Conservation (phyloP, 1,284 basidiomycete genomes). For the Microbotryum saponariae region DNA sequence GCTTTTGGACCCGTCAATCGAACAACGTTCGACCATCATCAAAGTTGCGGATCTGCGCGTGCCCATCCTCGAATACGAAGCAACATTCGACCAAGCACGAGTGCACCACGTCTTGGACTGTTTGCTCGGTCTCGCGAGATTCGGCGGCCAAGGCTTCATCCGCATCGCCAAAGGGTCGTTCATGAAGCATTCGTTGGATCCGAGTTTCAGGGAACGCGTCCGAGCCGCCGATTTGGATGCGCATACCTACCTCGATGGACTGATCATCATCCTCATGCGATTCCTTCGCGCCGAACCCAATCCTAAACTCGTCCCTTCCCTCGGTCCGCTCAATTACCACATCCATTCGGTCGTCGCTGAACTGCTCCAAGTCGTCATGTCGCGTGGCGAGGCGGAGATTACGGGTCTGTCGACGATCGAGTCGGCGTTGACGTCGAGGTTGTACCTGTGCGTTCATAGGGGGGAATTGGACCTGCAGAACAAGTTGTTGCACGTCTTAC, state of each 20-base stretch:
- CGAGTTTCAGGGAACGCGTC: conserved; percentile 50
- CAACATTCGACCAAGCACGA: conserved; percentile 67
- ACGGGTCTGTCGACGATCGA: conserved; percentile 59
- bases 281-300: conserved; percentile 68
- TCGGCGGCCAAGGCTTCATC: conserved; percentile 79
- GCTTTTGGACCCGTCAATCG: conserved; percentile 61
- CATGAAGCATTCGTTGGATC: conserved; percentile 56
- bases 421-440: conserved; percentile 60
- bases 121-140: conserved; percentile 67
- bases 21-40: conserved; percentile 48
- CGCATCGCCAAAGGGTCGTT: conserved; percentile 57
- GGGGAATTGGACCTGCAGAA: conserved; percentile 74
- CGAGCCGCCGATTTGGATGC: conserved; percentile 38
- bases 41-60: conserved; percentile 60
- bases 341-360: conserved; percentile 72
- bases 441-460: conserved; percentile 64
- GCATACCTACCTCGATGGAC: conserved; percentile 62
- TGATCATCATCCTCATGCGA: conserved; percentile 63
- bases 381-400: conserved; percentile 65
- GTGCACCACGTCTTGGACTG: conserved; percentile 59
- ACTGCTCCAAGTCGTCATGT: conserved; percentile 69
- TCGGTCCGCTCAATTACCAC: conserved; percentile 55
- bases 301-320: conserved; percentile 45
- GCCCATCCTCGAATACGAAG: conserved; percentile 59
- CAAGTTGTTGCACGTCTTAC: conserved; percentile 83